Evolutionary conservation across 176 grass and related monocot species (phyloP), one percentile per base, ranked within the genome.

Genomic region (Bonia amplexicaulis): DNA sequence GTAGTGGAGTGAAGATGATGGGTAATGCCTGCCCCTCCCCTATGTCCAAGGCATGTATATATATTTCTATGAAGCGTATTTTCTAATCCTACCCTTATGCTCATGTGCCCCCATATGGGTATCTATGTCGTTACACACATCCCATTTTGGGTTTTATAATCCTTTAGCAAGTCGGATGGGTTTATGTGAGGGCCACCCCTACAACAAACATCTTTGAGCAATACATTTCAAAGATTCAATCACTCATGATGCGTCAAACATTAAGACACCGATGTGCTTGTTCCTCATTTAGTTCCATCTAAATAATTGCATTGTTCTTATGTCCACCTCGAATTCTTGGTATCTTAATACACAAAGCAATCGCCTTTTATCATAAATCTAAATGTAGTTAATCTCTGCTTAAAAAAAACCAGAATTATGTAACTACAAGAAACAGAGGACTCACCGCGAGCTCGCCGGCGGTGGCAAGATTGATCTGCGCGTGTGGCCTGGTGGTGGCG

Each of bases 401-500:
- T 15, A 49, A 51, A 51, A 51, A 68, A 68, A 12, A 1, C 35
- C 22, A n/a, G 0, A 80, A 45, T 26, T 6, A 37, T 35, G 35
- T 37, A 22, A 22, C 0, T 2, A 7, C 7, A 9, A 42, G 27
- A 52, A 48, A 71, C 48, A 66, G 47, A 80, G 41, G n/a, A 16
- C 87, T 98, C 2, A 98, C 96, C 44, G 85, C 83, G 83, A 98
- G 93, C 42, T 98, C 96, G 31, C 96, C 96, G 73, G 90, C 80
- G 83, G 88, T 93, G 72, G 80, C 79, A 71, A 98, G 39, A 22
- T 95, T 87, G 89, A 90, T 89, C 13, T 71, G 45, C 9, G 93
- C 82, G 48, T 95, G 93, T 4, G 85, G 93, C 40, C 96, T 86
- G 65, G 93, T 95, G 65, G 91, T 90, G 66, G 92, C 60, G 40